Conservation (phyloP, 352 stramenopile species). For the Stramenopiles sp. region DNA sequence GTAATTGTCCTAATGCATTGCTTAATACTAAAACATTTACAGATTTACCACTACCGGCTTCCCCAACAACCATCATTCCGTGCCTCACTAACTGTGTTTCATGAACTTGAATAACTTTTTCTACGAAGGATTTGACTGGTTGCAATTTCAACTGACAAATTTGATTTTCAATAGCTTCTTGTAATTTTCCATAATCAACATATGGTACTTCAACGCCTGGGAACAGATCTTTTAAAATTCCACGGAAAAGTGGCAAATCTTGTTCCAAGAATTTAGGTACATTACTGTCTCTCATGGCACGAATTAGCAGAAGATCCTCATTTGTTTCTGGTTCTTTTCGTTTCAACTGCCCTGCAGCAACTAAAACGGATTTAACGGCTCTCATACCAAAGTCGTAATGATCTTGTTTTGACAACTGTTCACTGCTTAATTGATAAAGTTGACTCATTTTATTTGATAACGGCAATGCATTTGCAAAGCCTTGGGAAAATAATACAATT, state of each 20-base stretch:
- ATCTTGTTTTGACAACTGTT: slow-evolving; percentile 78
- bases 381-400: slow-evolving; percentile 85
- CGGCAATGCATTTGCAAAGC: slow-evolving; percentile 68
- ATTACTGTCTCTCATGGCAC: slow-evolving; percentile 84
- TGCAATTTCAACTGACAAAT: slow-evolving; percentile 45
- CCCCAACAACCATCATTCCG: slow-evolving; percentile 79
- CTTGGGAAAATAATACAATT: slow-evolving; percentile 78
- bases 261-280: slow-evolving; percentile 83
- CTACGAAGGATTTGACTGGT: slow-evolving; percentile 55
- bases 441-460: slow-evolving; percentile 83
- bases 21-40: slow-evolving; percentile 50
- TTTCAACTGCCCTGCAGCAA: slow-evolving; percentile 75
- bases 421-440: slow-evolving; percentile 67
- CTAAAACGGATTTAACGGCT: slow-evolving; percentile 73
- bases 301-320: slow-evolving; percentile 76
- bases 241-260: slow-evolving; percentile 71
- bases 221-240: slow-evolving; percentile 80
- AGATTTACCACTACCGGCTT: slow-evolving; percentile 62
- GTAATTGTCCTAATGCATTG: slow-evolving; percentile 40
- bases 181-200: slow-evolving; percentile 70
- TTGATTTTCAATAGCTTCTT: slow-evolving; percentile 56
- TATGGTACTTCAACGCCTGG: slow-evolving; percentile 73
- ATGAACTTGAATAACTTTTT: slow-evolving; percentile 79
- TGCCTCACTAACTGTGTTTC: slow-evolving; percentile 76
- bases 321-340: slow-evolving; percentile 75